phyloP scores from a whole-genome alignment of 495 filamentous ascomycete genomes.

The Penicillium macrosclerotiorum region DNA sequence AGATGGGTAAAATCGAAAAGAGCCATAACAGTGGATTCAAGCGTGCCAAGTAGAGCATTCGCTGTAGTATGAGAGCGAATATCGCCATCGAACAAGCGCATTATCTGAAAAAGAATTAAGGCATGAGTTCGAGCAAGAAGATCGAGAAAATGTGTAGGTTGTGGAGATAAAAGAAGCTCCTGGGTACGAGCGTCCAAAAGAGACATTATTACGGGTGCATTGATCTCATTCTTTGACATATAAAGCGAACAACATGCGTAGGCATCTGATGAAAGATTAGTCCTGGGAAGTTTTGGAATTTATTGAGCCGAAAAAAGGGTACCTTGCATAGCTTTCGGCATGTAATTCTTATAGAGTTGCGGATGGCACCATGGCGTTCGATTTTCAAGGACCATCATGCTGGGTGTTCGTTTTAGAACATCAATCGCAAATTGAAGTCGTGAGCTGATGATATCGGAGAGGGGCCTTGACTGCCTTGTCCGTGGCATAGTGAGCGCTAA shows the following conservation, averaged over 20 bases:
- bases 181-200: slow-evolving; percentile 37
- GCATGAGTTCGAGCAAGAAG: slow-evolving; percentile 32
- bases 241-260: slow-evolving; percentile 48
- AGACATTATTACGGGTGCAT: slow-evolving; percentile 41
- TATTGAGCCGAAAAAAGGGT: background rate
- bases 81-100: slow-evolving; percentile 58
- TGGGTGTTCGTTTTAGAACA: slow-evolving; percentile 36
- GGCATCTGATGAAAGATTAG: slow-evolving; percentile 36
- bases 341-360: slow-evolving; percentile 41
- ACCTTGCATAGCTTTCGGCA: slow-evolving; percentile 52
- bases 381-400: slow-evolving; percentile 47
- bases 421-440: slow-evolving; percentile 47
- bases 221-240: slow-evolving; percentile 44
- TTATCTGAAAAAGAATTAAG: slow-evolving; percentile 41
- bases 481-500: slow-evolving; percentile 4
- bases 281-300: background rate
- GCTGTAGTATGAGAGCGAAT: slow-evolving; percentile 47
- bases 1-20: slow-evolving; percentile 19
- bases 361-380: slow-evolving; percentile 50
- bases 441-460: slow-evolving; percentile 25
- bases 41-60: slow-evolving; percentile 41
- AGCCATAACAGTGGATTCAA: slow-evolving; percentile 27
- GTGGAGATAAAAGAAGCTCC: slow-evolving; percentile 32
- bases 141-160: slow-evolving; percentile 26
- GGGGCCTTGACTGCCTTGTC: slow-evolving; percentile 5